Conservation (phyloP, 2,329 filamentous ascomycete species). For the Trichoderma brevicompactum region DNA sequence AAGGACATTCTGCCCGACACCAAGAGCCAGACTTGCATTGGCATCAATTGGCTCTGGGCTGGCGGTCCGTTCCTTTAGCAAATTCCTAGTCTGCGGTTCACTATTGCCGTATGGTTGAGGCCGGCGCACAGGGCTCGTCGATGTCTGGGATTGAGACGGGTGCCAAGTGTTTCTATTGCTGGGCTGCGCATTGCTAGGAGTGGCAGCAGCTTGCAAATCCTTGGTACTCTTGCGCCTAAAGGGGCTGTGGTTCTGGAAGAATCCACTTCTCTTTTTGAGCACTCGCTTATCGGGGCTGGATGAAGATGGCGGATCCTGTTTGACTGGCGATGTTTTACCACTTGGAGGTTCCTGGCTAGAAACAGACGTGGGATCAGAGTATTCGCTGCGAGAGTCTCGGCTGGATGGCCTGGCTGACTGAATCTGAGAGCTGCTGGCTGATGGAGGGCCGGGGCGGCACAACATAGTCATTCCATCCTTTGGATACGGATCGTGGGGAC, state of each 20-base stretch:
- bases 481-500: conserved; percentile 93
- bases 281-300: conserved; percentile 67
- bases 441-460: conserved; percentile 72
- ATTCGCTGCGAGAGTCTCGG: conserved; percentile 87
- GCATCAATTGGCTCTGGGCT: conserved; percentile 90
- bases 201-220: conserved; percentile 53
- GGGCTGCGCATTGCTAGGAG: conserved; percentile 34
- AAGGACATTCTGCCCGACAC: conserved; percentile 95
- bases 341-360: conserved; percentile 82
- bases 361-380: conserved; percentile 85
- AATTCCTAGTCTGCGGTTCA: conserved; percentile 42
- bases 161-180: conserved; percentile 65
- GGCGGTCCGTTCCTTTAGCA: conserved; percentile 50
- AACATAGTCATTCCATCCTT: conserved; percentile 98
- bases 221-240: conserved; percentile 93
- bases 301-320: conserved; percentile 58
- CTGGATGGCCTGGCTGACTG: conserved; percentile 74
- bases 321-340: conserved; percentile 73
- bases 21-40: conserved; percentile 88
- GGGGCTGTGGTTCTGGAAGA: conserved; percentile 91
- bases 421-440: conserved; percentile 56
- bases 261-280: conserved; percentile 75
- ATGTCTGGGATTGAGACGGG: conserved; percentile 40
- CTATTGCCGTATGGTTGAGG: conserved; percentile 44
- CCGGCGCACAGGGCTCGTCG: conserved; percentile 43